Evolutionary conservation across 805 yeast species (phyloP).

Genomic region (Saccharomyces eubayanus): DNA sequence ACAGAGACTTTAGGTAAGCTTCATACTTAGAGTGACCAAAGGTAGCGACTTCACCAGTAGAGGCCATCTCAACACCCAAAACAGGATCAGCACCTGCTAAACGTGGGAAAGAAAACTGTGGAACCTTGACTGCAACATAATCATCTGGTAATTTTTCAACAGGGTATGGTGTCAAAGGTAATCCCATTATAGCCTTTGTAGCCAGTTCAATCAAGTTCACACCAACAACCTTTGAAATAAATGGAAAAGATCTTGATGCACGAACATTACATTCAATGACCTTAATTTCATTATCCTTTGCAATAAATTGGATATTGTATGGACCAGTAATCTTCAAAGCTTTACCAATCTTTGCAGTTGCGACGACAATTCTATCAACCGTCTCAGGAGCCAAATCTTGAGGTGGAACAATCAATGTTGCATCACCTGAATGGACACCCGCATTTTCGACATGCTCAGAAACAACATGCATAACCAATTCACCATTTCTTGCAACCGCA

Average conservation of each 20-base stretch:
- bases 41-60: conserved; percentile 97
- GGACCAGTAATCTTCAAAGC: conserved; percentile 97
- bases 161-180: conserved; percentile 86
- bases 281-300: conserved; percentile 90
- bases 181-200: conserved; percentile 86
- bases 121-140: conserved; percentile 93
- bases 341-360: conserved; percentile 91
- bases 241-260: conserved; percentile 99
- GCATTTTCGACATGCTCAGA: conserved; percentile 98
- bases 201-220: conserved; percentile 96
- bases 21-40: conserved; percentile 95
- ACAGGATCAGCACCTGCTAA: conserved; percentile 97
- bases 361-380: conserved; percentile 82
- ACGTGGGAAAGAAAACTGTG: conserved; percentile 95
- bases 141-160: conserved; percentile 81
- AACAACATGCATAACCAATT: conserved; percentile 92
- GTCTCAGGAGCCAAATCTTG: conserved; percentile 91
- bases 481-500: conserved; percentile 93
- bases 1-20: conserved; percentile 89
- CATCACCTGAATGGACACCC: conserved; percentile 99
- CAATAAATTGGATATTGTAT: conserved; percentile 91
- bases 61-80: conserved; percentile 97
- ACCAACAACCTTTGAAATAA: conserved; percentile 94
- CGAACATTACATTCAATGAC: conserved; percentile 98
- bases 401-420: conserved; percentile 93